Conservation (phyloP, 2,329 filamentous ascomycete species). For the Madurella mycetomatis region DNA sequence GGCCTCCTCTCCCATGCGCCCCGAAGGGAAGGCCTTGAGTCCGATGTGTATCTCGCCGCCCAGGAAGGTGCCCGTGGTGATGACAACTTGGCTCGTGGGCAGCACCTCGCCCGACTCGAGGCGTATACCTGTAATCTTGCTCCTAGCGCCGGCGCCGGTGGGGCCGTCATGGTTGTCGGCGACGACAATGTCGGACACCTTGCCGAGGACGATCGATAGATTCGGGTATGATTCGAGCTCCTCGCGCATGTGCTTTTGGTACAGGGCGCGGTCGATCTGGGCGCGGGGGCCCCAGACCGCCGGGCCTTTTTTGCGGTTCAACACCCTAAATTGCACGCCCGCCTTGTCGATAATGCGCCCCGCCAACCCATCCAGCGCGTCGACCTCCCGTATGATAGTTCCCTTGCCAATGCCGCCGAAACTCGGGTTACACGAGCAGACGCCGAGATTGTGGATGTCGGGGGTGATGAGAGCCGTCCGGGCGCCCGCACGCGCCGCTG, state of each 20-base stretch:
- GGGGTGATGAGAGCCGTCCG: constrained; percentile 88
- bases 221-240: constrained; percentile 76
- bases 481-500: constrained; percentile 82
- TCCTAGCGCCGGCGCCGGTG: constrained; percentile 48
- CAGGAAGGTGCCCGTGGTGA: constrained; percentile 94
- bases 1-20: constrained; percentile 88
- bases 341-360: constrained; percentile 89
- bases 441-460: constrained; percentile 80
- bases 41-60: constrained; percentile 97
- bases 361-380: constrained; percentile 86
- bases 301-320: constrained; percentile 87
- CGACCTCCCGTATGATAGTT: constrained; percentile 90
- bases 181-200: constrained; percentile 86
- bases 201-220: constrained; percentile 75
- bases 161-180: constrained; percentile 49
- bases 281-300: constrained; percentile 96
- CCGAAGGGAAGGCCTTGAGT: constrained; percentile 75
- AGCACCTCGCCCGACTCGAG: constrained; percentile 85
- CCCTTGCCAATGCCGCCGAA: constrained; percentile 99
- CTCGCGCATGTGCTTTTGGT: constrained; percentile 85
- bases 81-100: constrained; percentile 75
- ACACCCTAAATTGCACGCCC: constrained; percentile 84
- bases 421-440: constrained; percentile 94
- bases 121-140: constrained; percentile 76
- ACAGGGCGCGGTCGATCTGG: constrained; percentile 88